phyloP scores from a whole-genome alignment of 495 filamentous ascomycete genomes.

The Penicillium samsonianum region DNA sequence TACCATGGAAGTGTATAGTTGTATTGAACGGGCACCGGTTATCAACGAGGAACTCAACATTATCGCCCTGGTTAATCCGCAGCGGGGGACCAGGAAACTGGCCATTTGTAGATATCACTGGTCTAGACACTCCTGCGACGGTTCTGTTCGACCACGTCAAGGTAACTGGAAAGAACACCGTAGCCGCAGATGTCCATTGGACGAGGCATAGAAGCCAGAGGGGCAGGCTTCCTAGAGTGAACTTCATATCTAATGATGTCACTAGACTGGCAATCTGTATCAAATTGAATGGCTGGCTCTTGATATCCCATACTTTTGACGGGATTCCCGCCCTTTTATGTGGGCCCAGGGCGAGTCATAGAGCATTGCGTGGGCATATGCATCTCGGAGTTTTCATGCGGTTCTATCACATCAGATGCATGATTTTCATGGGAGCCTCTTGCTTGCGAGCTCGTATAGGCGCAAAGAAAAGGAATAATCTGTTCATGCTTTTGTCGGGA shows the following conservation, averaged over 20 bases:
- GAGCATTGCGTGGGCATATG: not conserved
- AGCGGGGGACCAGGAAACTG: constrained; percentile 61
- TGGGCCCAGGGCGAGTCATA: not conserved
- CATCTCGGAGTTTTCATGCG: not conserved
- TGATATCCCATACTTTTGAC: not conserved
- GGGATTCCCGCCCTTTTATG: not conserved
- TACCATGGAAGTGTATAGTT: constrained; percentile 56
- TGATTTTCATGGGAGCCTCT: not conserved
- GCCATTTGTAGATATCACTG: constrained; percentile 61
- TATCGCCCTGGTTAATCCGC: constrained; percentile 60
- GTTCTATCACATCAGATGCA: not conserved
- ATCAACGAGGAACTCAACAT: constrained; percentile 59
- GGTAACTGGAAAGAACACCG: constrained; percentile 35
- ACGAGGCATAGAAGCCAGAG: constrained; percentile 19
- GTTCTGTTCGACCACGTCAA: constrained; percentile 35
- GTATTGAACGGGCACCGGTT: constrained; percentile 57
- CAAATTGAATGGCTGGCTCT: not conserved
- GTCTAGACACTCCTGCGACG: constrained; percentile 37
- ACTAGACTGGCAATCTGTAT: not conserved
- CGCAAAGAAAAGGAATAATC: not conserved
- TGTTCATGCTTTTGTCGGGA: not conserved
- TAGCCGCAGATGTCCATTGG: constrained; percentile 21
- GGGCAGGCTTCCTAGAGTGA: constrained; percentile 3
- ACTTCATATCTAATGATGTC: constrained; percentile 12
- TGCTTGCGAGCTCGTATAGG: constrained; percentile 4